Conservation (phyloP, 2,329 filamentous ascomycete genomes). For the Pseudonectria buxi region DNA sequence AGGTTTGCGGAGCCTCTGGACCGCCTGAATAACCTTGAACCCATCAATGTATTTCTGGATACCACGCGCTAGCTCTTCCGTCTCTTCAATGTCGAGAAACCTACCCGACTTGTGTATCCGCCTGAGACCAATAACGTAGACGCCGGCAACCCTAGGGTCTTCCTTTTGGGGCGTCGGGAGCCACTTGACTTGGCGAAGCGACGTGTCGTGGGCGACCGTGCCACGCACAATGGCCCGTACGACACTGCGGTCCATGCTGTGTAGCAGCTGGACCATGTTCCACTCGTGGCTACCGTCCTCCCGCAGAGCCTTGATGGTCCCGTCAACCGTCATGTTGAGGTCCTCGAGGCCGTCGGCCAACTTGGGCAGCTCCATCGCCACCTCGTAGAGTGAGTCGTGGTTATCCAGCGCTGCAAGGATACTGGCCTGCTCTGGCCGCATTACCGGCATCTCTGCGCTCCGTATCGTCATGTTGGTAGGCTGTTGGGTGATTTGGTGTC, state of each 20-base stretch:
- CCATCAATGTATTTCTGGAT: constrained; percentile 2
- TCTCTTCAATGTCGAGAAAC: constrained; percentile 5
- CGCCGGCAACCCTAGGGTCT: not conserved
- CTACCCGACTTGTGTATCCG: not conserved
- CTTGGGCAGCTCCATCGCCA: not conserved
- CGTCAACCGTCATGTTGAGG: not conserved
- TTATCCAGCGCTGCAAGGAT: not conserved
- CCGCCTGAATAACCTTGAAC: not conserved
- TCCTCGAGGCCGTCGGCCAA: not conserved
- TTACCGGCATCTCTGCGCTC: constrained; percentile 2
- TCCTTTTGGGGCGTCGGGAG: not conserved
- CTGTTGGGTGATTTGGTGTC: too few species aligned
- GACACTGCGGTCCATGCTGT: not conserved
- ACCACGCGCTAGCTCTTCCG: not conserved
- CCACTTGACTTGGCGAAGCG: not conserved
- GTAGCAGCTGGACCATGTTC: constrained; percentile 1
- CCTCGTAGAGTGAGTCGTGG: not conserved
- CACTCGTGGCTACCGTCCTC: not conserved
- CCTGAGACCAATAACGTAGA: constrained; percentile 4
- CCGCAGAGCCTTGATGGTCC: not conserved
- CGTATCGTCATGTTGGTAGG: too few species aligned
- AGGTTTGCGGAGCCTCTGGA: too few species aligned
- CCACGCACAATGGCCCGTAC: constrained; percentile 1
- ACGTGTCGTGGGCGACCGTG: constrained; percentile 5
- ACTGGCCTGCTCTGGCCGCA: not conserved